A percentile compares a stretch with the other conserved stretches of the same genome.
These are phyloP conservation scores for Hypericum androsaemum DNA, from an alignment of 345 rosid species.

Conservation along the genomic window DNA sequence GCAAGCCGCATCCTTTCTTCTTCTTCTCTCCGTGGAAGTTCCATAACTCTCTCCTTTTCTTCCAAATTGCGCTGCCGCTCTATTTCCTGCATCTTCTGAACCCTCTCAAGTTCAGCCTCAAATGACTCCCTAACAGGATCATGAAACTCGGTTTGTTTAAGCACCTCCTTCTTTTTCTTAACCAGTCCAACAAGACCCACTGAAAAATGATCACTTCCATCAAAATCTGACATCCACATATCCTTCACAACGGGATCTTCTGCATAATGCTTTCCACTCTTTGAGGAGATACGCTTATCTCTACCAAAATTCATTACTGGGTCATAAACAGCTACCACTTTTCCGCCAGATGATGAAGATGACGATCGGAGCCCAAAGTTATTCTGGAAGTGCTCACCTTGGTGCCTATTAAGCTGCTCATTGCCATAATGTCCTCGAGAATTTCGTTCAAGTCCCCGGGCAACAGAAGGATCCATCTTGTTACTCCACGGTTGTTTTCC, in stretches of 20 bases:
- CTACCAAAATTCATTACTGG: conserved; percentile 40
- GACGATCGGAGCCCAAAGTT: conserved; percentile 33
- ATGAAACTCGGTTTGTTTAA: conserved; percentile 67
- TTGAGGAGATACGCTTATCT: conserved; percentile 50
- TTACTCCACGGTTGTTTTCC: conserved; percentile 59
- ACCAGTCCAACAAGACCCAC: conserved; percentile 53
- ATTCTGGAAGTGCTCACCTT: conserved; percentile 29
- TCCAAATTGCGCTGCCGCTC: conserved; percentile 61
- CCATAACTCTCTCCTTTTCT: conserved; percentile 81
- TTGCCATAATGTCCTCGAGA: conserved; percentile 34
- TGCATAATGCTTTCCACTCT: conserved; percentile 55
- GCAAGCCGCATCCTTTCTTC: conserved; percentile 68
- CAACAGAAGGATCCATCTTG: conserved; percentile 30
- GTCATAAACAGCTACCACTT: conserved; percentile 36
- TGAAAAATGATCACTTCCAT: conserved; percentile 68
- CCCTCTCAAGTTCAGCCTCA: conserved; percentile 98
- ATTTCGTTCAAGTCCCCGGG: conserved; percentile 37
- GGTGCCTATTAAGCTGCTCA: conserved; percentile 45
- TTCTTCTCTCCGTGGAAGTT: conserved; percentile 78
- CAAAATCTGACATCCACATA: conserved; percentile 42
- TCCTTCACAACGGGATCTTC: conserved; percentile 64
- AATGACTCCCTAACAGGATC: conserved; percentile 95
- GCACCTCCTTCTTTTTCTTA: conserved; percentile 72
- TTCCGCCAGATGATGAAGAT: conserved; percentile 35
- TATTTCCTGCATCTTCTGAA: conserved; percentile 93